A percentile compares a stretch with the other conserved stretches of the same genome.
Evolutionary conservation across 2,329 filamentous ascomycete genomes (phyloP).

Genomic region (Cryphonectria nitschkei): DNA sequence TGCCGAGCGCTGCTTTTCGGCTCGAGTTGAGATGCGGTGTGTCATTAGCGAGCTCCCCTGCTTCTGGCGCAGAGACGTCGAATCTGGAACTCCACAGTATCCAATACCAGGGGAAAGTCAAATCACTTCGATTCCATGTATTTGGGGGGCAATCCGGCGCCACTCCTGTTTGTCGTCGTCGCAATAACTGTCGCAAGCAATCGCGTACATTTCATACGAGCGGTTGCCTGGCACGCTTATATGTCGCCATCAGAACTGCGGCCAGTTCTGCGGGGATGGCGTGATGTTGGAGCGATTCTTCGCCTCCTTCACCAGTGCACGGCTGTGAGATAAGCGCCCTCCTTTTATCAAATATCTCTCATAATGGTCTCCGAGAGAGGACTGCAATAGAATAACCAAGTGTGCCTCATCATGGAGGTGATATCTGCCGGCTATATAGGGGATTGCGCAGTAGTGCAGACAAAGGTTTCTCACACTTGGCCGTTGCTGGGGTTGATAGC

Average conservation of each 20-base stretch:
- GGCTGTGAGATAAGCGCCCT: not conserved
- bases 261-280: slow-evolving; percentile 6
- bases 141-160: not conserved
- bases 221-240: not conserved
- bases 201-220: not conserved
- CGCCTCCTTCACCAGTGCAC: not conserved
- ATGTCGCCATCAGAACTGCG: slow-evolving; percentile 4
- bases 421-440: not conserved
- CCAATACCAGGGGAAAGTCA: not conserved
- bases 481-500: not conserved
- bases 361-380: not conserved
- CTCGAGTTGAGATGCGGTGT: slow-evolving; percentile 3
- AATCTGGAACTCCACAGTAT: not conserved
- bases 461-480: not conserved
- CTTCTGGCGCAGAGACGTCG: not conserved
- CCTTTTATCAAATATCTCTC: not conserved
- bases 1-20: not conserved
- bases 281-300: not conserved
- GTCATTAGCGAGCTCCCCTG: not conserved
- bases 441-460: not conserved
- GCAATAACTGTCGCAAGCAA: slow-evolving; percentile 1
- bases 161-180: not conserved
- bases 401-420: not conserved
- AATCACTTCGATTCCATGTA: not conserved
- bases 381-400: not conserved